Evolutionary conservation across 169 alveolate genomes (phyloP).

Genomic region (Amoebophrya sp.): DNA sequence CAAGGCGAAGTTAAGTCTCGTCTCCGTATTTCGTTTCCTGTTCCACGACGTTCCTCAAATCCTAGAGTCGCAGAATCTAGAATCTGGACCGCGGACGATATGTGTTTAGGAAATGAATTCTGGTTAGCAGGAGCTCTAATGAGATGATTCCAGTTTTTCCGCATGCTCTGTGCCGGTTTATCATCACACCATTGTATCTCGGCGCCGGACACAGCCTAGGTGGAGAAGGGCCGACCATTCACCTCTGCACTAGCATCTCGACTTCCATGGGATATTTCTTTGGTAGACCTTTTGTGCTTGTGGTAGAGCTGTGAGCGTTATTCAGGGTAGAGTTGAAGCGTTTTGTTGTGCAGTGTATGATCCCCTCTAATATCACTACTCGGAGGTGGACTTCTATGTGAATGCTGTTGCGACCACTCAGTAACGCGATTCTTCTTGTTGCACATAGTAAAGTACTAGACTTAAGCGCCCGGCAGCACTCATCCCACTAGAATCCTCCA

Average conservation of each 20-base stretch:
- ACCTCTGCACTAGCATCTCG: background rate
- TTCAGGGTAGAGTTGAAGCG: too few relatives aligned
- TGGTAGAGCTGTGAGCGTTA: too few relatives aligned
- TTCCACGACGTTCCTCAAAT: background rate
- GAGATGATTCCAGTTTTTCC: background rate
- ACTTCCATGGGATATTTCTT: background rate
- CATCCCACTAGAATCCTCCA: too few relatives aligned
- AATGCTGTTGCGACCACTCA: too few relatives aligned
- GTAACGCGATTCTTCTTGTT: too few relatives aligned
- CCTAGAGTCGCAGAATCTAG: background rate
- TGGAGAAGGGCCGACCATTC: background rate
- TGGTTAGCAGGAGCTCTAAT: background rate
- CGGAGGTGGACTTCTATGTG: too few relatives aligned
- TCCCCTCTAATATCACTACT: too few relatives aligned
- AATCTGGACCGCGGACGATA: background rate
- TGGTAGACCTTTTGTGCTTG: background rate
- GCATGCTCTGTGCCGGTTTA: background rate
- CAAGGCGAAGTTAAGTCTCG: background rate
- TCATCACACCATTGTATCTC: background rate
- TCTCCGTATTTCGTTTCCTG: background rate
- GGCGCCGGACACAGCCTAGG: background rate
- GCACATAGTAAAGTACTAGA: too few relatives aligned
- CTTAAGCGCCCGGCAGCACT: too few relatives aligned
- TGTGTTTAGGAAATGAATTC: background rate
- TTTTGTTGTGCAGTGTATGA: too few relatives aligned